A percentile compares a stretch with the other conserved stretches of the same genome.
Conservation (phyloP, 2,329 filamentous ascomycete genomes). For the Penicillium oxalicum region DNA sequence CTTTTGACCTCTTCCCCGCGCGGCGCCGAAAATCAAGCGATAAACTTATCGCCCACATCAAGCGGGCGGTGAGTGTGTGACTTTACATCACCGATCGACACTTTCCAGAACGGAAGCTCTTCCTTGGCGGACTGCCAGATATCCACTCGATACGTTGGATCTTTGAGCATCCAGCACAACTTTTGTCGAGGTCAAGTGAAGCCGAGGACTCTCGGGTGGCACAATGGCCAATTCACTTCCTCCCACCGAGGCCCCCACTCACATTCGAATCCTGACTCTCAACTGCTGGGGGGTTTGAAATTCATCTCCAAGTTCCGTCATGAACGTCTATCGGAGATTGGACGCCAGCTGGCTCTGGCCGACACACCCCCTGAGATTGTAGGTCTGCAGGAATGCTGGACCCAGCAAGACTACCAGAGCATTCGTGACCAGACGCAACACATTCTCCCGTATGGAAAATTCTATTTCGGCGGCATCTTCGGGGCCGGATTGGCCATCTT, state of each 20-base stretch:
- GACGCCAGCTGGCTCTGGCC: conserved; percentile 64
- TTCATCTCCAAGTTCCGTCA: conserved; percentile 72
- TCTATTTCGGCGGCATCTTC: conserved; percentile 84
- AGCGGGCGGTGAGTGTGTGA: not conserved
- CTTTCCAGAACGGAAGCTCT: not conserved
- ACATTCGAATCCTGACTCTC: conserved; percentile 75
- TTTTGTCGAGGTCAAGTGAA: too few species aligned
- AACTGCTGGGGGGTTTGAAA: conserved; percentile 98
- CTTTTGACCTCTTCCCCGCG: not conserved
- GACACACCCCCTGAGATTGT: conserved; percentile 73
- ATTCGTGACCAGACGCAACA: conserved; percentile 68
- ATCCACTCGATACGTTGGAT: too few species aligned
- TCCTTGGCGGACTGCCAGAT: not conserved
- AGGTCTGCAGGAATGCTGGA: conserved; percentile 93
- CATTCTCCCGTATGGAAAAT: conserved; percentile 83
- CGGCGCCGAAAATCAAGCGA: not conserved
- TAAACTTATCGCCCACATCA: not conserved
- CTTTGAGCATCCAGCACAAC: not conserved
- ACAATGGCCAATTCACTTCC: conserved; percentile 14
- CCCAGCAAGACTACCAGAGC: conserved; percentile 71
- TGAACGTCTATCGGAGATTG: conserved; percentile 77
- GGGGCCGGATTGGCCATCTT: conserved; percentile 84
- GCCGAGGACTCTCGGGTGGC: not conserved
- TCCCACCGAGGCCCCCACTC: conserved; percentile 40
- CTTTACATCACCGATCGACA: conserved; percentile 9